Conservation (phyloP, 352 stramenopile genomes). For the Phytophthora ohioensis region DNA sequence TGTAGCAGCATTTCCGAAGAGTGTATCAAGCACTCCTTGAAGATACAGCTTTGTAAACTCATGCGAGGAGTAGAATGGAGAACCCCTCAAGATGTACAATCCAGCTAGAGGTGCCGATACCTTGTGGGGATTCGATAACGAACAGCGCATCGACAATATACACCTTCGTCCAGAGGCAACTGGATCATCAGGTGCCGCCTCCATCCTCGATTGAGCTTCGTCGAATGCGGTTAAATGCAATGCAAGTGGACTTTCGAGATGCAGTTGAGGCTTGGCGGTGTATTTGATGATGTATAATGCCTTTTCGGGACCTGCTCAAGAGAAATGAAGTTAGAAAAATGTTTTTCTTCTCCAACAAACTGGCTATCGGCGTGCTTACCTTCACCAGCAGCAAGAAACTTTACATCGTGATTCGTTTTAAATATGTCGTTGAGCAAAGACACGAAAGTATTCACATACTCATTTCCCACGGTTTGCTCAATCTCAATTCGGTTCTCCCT, state of each 20-base stretch:
- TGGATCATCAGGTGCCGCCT: not conserved
- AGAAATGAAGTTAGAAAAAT: not conserved
- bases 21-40: not conserved
- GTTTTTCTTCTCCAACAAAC: too few relatives aligned
- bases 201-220: not conserved
- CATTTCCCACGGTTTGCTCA: not conserved
- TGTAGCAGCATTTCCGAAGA: not conserved
- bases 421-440: not conserved
- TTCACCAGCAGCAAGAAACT: conserved; percentile 11
- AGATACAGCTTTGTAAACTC: conserved; percentile 7
- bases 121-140: conserved; percentile 10
- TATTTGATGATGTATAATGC: conserved; percentile 13
- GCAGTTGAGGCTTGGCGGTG: not conserved
- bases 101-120: not conserved
- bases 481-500: not conserved
- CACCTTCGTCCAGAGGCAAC: not conserved
- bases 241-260: conserved; percentile 9
- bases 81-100: conserved; percentile 6
- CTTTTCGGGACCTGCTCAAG: conserved; percentile 2
- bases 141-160: conserved; percentile 14
- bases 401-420: conserved; percentile 13
- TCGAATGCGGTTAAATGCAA: conserved; percentile 10
- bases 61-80: not conserved
- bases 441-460: not conserved
- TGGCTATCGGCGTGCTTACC: not conserved